A percentile compares a stretch with the other conserved stretches of the same genome.
These are phyloP conservation scores for Cenchrus fungigraminus DNA, from an alignment of 176 grass and related monocot genomes.

Conservation along the genomic window DNA sequence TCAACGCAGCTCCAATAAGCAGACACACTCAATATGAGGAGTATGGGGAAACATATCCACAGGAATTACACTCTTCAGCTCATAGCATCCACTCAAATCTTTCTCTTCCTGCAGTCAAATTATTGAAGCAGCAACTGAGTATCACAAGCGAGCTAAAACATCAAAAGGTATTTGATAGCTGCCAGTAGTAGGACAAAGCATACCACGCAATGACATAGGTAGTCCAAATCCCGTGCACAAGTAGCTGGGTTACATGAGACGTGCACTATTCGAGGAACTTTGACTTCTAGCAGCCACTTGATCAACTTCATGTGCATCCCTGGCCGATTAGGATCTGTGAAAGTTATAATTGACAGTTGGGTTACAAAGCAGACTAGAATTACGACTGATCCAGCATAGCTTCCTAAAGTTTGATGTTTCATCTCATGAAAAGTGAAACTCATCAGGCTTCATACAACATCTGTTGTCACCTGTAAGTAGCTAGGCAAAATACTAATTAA, in stretches of 20 bases:
- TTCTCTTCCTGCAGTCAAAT: slow-evolving; percentile 55
- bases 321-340: slow-evolving; percentile 92
- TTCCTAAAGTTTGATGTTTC: background rate
- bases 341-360: slow-evolving; percentile 33
- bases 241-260: slow-evolving; percentile 94
- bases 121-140: slow-evolving; percentile 31
- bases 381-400: slow-evolving; percentile 1
- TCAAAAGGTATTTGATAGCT: background rate
- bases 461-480: background rate
- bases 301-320: slow-evolving; percentile 99
- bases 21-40: slow-evolving; percentile 96
- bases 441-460: background rate
- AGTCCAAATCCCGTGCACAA: slow-evolving; percentile 86
- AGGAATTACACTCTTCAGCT: slow-evolving; percentile 71
- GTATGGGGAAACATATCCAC: slow-evolving; percentile 98
- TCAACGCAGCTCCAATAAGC: slow-evolving; percentile 74
- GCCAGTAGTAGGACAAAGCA: slow-evolving; percentile 25
- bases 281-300: slow-evolving; percentile 86
- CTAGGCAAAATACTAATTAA: background rate
- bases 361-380: background rate
- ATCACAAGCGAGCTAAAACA: slow-evolving; percentile 13
- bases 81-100: slow-evolving; percentile 72
- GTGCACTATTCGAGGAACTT: slow-evolving; percentile 74
- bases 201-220: slow-evolving; percentile 95
- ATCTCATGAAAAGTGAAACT: background rate